Percentiles rank a stretch among this genome's conserved stretches.
Evolutionary conservation across 345 rosid genomes (phyloP).

Genomic region (Populus pruinosa): DNA sequence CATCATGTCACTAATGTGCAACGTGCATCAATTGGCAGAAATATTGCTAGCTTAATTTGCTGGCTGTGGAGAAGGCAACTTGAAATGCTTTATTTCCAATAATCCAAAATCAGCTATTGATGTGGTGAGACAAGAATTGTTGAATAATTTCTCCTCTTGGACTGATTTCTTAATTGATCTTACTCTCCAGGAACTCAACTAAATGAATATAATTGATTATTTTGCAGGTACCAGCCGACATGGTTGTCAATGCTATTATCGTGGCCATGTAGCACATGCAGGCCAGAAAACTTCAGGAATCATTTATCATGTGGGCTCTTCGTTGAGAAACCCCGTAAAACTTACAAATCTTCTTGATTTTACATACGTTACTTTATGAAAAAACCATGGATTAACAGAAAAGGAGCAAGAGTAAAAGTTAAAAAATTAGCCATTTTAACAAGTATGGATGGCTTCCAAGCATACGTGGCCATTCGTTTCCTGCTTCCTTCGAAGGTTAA

Average conservation of each 20-base stretch:
- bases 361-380: constrained; percentile 8
- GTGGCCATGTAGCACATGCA: constrained; percentile 10
- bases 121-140: constrained; percentile 6
- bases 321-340: constrained; percentile 7
- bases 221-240: constrained; percentile 23
- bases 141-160: neutral
- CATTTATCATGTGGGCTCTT: constrained; percentile 19
- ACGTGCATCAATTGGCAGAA: neutral
- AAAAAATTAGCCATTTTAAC: neutral
- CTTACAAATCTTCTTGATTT: neutral
- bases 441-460: constrained; percentile 7
- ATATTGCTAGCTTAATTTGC: constrained; percentile 10
- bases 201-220: neutral
- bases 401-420: constrained; percentile 3
- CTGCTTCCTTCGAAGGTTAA: constrained; percentile 9
- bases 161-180: neutral
- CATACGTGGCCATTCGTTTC: constrained; percentile 9
- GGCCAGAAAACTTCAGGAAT: neutral
- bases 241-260: constrained; percentile 25
- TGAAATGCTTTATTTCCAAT: constrained; percentile 5
- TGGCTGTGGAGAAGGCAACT: constrained; percentile 15
- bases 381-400: constrained; percentile 15
- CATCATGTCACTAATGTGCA: neutral
- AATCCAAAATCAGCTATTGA: neutral
- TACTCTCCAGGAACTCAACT: too few species aligned